These are phyloP conservation scores for Begonia fuchsioides DNA, from an alignment of 306 rosid genomes.

Conservation along the genomic window DNA sequence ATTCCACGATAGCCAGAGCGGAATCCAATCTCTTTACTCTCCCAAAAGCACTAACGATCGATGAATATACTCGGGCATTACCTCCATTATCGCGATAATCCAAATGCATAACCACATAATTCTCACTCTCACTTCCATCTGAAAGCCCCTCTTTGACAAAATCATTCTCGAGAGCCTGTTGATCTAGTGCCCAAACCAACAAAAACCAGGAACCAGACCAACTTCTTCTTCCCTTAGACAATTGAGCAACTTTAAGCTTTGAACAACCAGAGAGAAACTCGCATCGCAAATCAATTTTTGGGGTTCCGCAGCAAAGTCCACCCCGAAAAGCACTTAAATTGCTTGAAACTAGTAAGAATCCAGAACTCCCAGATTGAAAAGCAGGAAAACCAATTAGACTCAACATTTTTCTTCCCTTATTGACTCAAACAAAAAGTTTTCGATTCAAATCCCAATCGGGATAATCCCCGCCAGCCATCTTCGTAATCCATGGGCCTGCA, in stretches of 20 bases:
- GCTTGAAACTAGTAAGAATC: conserved; percentile 15
- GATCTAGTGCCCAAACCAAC: conserved; percentile 39
- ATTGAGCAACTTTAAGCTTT: conserved; percentile 20
- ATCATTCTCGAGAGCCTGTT: conserved; percentile 28
- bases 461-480: conserved; percentile 15
- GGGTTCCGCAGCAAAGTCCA: conserved; percentile 17
- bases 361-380: conserved; percentile 15
- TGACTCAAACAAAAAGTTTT: conserved; percentile 15
- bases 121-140: conserved; percentile 17
- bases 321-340: conserved; percentile 13
- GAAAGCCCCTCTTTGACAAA: conserved; percentile 6
- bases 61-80: conserved; percentile 43
- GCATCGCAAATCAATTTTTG: conserved; percentile 28
- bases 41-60: conserved; percentile 69
- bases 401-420: conserved; percentile 22
- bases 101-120: conserved; percentile 11
- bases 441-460: conserved; percentile 22
- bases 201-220: conserved; percentile 30
- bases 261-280: conserved; percentile 28
- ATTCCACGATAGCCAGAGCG: conserved; percentile 51
- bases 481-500: conserved; percentile 24
- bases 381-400: conserved; percentile 22
- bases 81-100: conserved; percentile 7
- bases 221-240: conserved; percentile 22
- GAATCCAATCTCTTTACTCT: conserved; percentile 53